Conservation (phyloP, 225 moss, liverwort and hornwort species). For the Pseudoscleropodium purum region DNA sequence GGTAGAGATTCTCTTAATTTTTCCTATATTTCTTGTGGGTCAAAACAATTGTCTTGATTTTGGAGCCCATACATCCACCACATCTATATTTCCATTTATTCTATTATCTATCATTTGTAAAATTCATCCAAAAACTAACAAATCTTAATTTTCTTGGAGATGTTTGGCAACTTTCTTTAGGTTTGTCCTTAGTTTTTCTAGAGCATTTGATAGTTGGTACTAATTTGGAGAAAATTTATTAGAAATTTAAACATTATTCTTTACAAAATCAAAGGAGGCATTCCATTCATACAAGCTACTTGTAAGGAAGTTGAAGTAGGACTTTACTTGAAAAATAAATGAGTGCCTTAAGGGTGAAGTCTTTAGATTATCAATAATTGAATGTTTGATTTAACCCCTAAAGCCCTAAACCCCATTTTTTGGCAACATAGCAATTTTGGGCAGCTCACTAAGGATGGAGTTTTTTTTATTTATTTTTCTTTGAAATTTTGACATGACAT, state of each 20-base stretch:
- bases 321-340: background rate
- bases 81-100: background rate
- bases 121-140: background rate
- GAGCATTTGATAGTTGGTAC: background rate
- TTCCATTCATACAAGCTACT: background rate
- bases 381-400: too few relatives aligned
- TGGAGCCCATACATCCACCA: too few relatives aligned
- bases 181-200: rapidly evolving
- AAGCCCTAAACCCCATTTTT: too few relatives aligned
- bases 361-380: too few relatives aligned
- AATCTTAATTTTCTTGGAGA: too few relatives aligned
- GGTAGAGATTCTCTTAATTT: background rate
- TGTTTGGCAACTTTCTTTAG: rapidly evolving
- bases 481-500: too few relatives aligned
- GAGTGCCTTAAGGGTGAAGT: background rate
- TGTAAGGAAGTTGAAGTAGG: background rate
- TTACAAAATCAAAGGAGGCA: rapidly evolving
- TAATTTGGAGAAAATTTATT: background rate
- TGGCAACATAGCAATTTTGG: too few relatives aligned
- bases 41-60: too few relatives aligned
- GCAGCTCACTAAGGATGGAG: too few relatives aligned
- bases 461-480: too few relatives aligned
- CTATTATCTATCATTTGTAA: background rate
- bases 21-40: background rate
- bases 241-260: background rate